Conservation (phyloP, 148 eudicot genomes). For the Arbutus unedo region DNA sequence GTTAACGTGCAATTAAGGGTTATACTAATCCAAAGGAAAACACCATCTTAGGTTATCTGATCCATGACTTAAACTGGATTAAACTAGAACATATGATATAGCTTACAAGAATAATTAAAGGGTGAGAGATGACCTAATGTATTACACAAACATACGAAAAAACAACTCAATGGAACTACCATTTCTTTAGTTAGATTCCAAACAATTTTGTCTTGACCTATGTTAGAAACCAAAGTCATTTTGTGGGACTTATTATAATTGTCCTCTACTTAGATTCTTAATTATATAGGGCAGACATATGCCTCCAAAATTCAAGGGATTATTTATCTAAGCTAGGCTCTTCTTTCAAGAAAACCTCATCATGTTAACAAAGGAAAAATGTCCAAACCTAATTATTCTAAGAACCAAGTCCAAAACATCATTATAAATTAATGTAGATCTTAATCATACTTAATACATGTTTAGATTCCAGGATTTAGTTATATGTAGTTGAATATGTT, state of each 20-base stretch:
- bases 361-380: slow-evolving; percentile 12
- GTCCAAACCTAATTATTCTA: slow-evolving; percentile 2
- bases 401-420: slow-evolving; percentile 15
- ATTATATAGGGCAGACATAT: neutral
- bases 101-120: neutral
- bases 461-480: neutral
- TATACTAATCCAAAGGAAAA: slow-evolving; percentile 14
- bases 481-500: neutral
- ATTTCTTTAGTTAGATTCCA: slow-evolving; percentile 12
- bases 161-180: slow-evolving; percentile 18
- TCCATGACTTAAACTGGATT: slow-evolving; percentile 9
- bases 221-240: slow-evolving; percentile 17
- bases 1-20: slow-evolving; percentile 18
- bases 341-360: neutral
- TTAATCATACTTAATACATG: slow-evolving; percentile 6
- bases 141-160: slow-evolving; percentile 8
- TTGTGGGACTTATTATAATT: neutral
- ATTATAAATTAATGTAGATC: neutral
- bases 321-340: slow-evolving; percentile 11
- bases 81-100: neutral
- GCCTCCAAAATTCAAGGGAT: slow-evolving; percentile 11
- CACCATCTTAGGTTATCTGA: slow-evolving; percentile 31
- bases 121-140: slow-evolving; percentile 18
- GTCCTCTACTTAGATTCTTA: slow-evolving; percentile 16
- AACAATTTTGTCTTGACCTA: slow-evolving; percentile 23